These are phyloP conservation scores for Albophoma yamanashiensis DNA, from an alignment of 2,329 filamentous ascomycete genomes.

Conservation along the genomic window DNA sequence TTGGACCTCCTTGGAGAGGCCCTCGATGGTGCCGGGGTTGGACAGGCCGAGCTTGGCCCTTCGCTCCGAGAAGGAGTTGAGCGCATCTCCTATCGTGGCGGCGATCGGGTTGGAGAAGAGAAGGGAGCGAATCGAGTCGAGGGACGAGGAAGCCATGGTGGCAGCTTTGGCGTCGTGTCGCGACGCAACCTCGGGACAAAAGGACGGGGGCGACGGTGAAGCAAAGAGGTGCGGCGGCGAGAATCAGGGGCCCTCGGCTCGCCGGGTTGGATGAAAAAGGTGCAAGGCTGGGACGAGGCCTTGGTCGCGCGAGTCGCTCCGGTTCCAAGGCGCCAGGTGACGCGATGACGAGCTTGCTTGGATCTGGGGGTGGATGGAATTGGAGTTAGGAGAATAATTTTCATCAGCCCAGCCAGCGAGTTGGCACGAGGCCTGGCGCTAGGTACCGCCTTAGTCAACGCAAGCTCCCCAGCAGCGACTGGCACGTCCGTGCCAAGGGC, in stretches of 20 bases:
- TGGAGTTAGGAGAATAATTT: constrained; percentile 26
- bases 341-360: constrained; percentile 20
- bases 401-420: constrained; percentile 13
- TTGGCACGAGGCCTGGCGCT: not conserved
- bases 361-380: constrained; percentile 8
- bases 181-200: constrained; percentile 12
- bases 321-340: constrained; percentile 15
- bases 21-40: constrained; percentile 89
- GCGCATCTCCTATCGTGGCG: constrained; percentile 61
- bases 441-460: not conserved
- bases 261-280: constrained; percentile 1
- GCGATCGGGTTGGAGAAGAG: constrained; percentile 66
- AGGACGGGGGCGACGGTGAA: not conserved
- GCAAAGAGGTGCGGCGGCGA: not conserved
- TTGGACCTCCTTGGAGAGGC: constrained; percentile 82
- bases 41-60: constrained; percentile 79
- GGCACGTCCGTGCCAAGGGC: too few relatives aligned
- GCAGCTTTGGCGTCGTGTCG: constrained; percentile 11
- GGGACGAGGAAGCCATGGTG: constrained; percentile 39
- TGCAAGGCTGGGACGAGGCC: constrained; percentile 11
- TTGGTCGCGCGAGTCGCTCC: constrained; percentile 13
- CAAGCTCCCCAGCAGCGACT: not conserved
- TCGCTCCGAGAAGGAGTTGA: constrained; percentile 72
- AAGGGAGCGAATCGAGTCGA: constrained; percentile 48
- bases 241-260: not conserved